Evolutionary conservation across 257 asterid genomes (phyloP).

Genomic region (Rauvolfia tetraphylla): DNA sequence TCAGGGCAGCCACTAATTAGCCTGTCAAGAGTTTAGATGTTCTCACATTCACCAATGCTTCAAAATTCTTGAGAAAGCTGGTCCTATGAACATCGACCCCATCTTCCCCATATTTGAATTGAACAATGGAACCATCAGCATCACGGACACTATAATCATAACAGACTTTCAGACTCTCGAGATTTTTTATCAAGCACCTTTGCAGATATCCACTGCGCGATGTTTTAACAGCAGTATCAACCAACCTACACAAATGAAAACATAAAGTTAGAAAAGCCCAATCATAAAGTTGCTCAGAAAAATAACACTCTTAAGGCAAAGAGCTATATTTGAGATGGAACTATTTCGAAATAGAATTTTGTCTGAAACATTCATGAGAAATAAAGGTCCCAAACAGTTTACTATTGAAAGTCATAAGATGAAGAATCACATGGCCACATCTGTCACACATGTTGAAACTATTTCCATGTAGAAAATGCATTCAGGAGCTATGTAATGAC

Average conservation of each 20-base stretch:
- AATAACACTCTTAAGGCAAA: not conserved
- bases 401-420: not conserved
- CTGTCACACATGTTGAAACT: not conserved
- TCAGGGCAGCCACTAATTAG: constrained; percentile 10
- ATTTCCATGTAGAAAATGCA: not conserved
- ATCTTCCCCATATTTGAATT: constrained; percentile 92
- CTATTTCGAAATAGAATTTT: not conserved
- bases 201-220: constrained; percentile 99
- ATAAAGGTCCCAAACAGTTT: not conserved
- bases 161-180: constrained; percentile 86
- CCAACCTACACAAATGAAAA: constrained; percentile 46
- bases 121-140: constrained; percentile 92
- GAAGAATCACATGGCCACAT: not conserved
- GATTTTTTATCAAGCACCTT: constrained; percentile 82
- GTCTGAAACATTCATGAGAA: not conserved
- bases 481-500: not conserved
- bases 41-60: constrained; percentile 75
- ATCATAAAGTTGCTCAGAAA: not conserved
- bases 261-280: not conserved
- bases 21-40: constrained; percentile 11
- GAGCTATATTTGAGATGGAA: not conserved
- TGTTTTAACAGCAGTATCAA: constrained; percentile 98
- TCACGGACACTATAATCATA: constrained; percentile 95
- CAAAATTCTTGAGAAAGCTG: constrained; percentile 77
- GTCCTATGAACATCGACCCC: constrained; percentile 89